Conservation (phyloP, 1,284 basidiomycete species). For the Gymnopus androsaceus region DNA sequence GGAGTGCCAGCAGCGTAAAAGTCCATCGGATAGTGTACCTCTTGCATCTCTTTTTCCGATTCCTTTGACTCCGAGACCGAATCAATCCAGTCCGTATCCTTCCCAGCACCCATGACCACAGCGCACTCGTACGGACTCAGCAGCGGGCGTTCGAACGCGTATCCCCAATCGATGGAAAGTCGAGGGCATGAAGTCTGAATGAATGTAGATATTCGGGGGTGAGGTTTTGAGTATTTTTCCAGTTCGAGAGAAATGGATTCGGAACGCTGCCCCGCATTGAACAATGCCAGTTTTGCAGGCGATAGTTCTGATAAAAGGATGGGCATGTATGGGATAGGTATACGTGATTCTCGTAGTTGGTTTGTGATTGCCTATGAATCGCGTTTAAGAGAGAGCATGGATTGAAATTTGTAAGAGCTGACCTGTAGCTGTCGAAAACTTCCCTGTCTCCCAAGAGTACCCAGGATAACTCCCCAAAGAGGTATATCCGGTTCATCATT, state of each 20-base stretch:
- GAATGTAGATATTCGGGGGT: slow-evolving; percentile 73
- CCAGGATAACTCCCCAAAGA: slow-evolving; percentile 93
- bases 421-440: slow-evolving; percentile 87
- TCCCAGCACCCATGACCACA: slow-evolving; percentile 71
- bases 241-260: background rate
- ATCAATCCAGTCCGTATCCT: slow-evolving; percentile 8
- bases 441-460: slow-evolving; percentile 94
- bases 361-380: slow-evolving; percentile 72
- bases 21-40: slow-evolving; percentile 84
- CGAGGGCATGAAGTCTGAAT: slow-evolving; percentile 96
- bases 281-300: slow-evolving; percentile 88
- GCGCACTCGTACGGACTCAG: slow-evolving; percentile 94
- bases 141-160: slow-evolving; percentile 89
- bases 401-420: slow-evolving; percentile 13
- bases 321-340: slow-evolving; percentile 76
- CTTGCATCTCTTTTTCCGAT: background rate
- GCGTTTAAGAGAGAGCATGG: background rate
- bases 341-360: slow-evolving; percentile 56
- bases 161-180: slow-evolving; percentile 97
- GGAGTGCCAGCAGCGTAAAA: slow-evolving; percentile 85
- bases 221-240: background rate
- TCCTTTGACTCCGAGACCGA: slow-evolving; percentile 33
- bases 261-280: slow-evolving; percentile 42
- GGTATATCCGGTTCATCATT: slow-evolving; percentile 22
- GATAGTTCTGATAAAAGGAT: slow-evolving; percentile 96